phyloP scores from a whole-genome alignment of 2,329 filamentous ascomycete genomes.

The Ophiostoma sp. region DNA sequence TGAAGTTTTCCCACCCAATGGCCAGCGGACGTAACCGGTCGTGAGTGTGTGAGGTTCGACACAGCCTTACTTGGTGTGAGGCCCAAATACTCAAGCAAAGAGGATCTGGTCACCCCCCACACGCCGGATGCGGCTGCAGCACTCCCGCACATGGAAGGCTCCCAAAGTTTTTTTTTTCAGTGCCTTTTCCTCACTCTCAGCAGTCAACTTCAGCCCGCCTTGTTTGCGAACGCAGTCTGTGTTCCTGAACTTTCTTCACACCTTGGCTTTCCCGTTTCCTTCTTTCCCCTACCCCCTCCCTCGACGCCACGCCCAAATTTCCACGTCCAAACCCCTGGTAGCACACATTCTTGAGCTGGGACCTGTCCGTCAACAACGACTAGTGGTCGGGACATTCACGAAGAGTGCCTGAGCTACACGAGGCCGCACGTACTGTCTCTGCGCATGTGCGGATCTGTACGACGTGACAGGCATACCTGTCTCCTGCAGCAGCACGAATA shows the following conservation, averaged over 20 bases:
- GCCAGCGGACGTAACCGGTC: background rate
- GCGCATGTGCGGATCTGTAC: conserved; percentile 18
- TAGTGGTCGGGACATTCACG: background rate
- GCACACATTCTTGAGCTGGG: background rate
- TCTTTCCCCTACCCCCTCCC: background rate
- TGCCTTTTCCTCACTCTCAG: background rate
- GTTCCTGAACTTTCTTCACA: background rate
- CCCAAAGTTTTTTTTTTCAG: too few relatives aligned
- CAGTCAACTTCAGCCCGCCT: background rate
- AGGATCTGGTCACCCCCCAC: background rate
- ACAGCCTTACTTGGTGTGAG: background rate
- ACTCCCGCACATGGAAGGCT: background rate
- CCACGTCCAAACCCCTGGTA: background rate
- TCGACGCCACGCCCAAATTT: background rate
- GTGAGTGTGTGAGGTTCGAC: background rate
- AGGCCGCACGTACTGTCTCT: background rate
- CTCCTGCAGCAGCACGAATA: conserved; percentile 5
- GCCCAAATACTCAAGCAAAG: background rate
- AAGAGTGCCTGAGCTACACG: background rate
- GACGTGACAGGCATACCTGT: conserved; percentile 18
- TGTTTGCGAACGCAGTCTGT: background rate
- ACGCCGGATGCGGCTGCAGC: background rate
- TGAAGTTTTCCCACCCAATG: background rate
- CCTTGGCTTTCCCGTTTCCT: background rate
- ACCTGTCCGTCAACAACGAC: background rate